Base-by-base conservation (phyloP, 2,329 filamentous ascomycete genomes). In the Neofusicoccum laricinum region DNA sequence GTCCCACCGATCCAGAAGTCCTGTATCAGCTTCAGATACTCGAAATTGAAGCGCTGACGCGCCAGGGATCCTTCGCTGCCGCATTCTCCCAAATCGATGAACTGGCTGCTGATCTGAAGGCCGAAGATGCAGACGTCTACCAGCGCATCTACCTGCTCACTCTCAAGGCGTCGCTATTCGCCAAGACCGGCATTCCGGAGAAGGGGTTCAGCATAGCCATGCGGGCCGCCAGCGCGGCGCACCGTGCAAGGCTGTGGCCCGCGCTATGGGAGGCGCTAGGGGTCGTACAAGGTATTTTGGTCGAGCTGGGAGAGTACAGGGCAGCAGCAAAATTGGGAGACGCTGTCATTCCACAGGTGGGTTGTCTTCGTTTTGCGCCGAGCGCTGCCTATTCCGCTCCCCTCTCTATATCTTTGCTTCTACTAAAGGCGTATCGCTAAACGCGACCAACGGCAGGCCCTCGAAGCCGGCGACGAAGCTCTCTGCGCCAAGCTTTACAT, bases 201-300 rank as follows among this genome's bases (percentile, higher is more conserved):
- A 86, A 90, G 66, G 92, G 87, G 0, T 92, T 97, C 74, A 92
- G 90, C 2, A 83, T 93, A 4, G 88, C 88, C 4, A 82, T 96
- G 70, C 85, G 91, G 48, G 92, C 92, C 0, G 88, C 90, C 2
- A 89, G 85, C 71, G 86, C 92, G 17, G 89, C 91, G 0, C 88
- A 90, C 80, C 85, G 88, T 51, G 86, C 89, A 1, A 84, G 88
- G 1, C 79, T 94, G 7, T 81, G 93, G 15, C 85, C 86, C 0
- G 84, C 85, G 17, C 79, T 97, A 7, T 95, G 92, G 88, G 85
- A 89, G 66, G 87, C 91, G 0, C 83, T 91, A 1, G 87, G 86
- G 1, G 82, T 85, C 0, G 74, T 97, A 1, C 84, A 87, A 2
- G 85, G 84, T 17, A 88, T 96, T 17, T 80, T 97, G 0, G 85